Base-by-base conservation (phyloP, 805 yeast genomes). In the Pichia membranifaciens region DNA sequence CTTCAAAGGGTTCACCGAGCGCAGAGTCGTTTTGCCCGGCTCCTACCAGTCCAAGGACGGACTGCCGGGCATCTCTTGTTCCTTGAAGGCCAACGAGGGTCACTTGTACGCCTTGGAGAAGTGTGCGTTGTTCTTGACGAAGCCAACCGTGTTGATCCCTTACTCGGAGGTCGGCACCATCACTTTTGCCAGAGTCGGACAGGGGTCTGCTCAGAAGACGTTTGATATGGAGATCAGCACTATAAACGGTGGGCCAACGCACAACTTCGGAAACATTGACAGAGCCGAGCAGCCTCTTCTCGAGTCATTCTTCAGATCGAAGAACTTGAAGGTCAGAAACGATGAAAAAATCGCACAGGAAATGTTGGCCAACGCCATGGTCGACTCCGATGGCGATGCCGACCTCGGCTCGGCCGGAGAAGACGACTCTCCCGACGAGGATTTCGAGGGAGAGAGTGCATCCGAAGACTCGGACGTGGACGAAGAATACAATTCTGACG, bases 41-140 rank as follows among this genome's bases (percentile, higher is more conserved):
- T 73, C 84, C 3, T 93, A 79, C 72, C 74, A 75, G 51, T 83
- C 95, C 5, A 78, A 82, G 35, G 83, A 81, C 59, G 81, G 79
- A 39, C 88, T 84, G 58, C 85, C 95, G 13, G 96, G 95, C 4
- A 84, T 93, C 25, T 76, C 88, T 18, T 91, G 98, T 68, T 87
- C 97, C 6, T 77, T 87, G 57, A 93, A 91, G 66, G 98, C 98
- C 0, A 84, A 87, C 43, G 98, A 93, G 70, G 98, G 99, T 25
- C 85, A 89, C 57, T 69, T 93, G 51, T 93, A 87, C 65, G 88
- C 95, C n/a, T 75, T 93, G 50, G 99, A 93, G 54, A 86, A 87
- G 67, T 86, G 96, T 47, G 79, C 93, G 61, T 69, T 93, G 52
- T 91, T 93, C 62, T 83, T 91, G 41, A 89, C 96, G 21, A 93